Conservation (phyloP, 345 rosid species). For the Erucastrum elatum region DNA sequence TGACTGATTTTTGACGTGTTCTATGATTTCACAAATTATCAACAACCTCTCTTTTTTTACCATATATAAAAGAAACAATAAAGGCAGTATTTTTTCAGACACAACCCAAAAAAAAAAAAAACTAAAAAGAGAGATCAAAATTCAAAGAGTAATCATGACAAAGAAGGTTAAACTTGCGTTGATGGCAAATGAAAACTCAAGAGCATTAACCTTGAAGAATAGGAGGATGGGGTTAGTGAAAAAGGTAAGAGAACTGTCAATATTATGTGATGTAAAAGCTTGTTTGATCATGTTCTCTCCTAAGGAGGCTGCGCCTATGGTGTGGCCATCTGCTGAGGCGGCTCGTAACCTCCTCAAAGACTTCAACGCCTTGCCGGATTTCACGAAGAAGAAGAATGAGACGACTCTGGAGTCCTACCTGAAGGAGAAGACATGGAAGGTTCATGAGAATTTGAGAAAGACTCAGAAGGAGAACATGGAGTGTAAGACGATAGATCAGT, state of each 20-base stretch:
- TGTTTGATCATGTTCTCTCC: slow-evolving; percentile 57
- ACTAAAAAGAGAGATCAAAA: background rate
- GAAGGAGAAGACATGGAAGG: slow-evolving; percentile 12
- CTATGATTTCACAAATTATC: background rate
- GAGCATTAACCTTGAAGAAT: slow-evolving; percentile 52
- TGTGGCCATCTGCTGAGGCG: slow-evolving; percentile 50
- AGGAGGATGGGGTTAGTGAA: slow-evolving; percentile 57
- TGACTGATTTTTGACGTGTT: background rate
- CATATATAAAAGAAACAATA: background rate
- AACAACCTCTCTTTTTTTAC: background rate
- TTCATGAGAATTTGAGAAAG: background rate
- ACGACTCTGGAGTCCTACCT: slow-evolving; percentile 24
- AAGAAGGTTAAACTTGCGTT: slow-evolving; percentile 53
- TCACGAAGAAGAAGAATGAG: slow-evolving; percentile 8
- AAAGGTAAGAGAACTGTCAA: slow-evolving; percentile 58
- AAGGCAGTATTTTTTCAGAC: background rate
- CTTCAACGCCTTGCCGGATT: slow-evolving; percentile 22
- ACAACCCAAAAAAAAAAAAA: background rate
- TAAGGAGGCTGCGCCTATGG: slow-evolving; percentile 42
- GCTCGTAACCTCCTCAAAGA: slow-evolving; percentile 22
- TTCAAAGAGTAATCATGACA: slow-evolving; percentile 38
- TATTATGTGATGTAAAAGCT: slow-evolving; percentile 57
- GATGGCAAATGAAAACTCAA: slow-evolving; percentile 43
- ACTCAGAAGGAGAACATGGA: slow-evolving; percentile 2
- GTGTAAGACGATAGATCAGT: slow-evolving; percentile 1